Percentiles rank a stretch among this genome's conserved stretches.
These are phyloP conservation scores for Friedmanniomyces simplex DNA, from an alignment of 495 filamentous ascomycete genomes.

Conservation along the genomic window DNA sequence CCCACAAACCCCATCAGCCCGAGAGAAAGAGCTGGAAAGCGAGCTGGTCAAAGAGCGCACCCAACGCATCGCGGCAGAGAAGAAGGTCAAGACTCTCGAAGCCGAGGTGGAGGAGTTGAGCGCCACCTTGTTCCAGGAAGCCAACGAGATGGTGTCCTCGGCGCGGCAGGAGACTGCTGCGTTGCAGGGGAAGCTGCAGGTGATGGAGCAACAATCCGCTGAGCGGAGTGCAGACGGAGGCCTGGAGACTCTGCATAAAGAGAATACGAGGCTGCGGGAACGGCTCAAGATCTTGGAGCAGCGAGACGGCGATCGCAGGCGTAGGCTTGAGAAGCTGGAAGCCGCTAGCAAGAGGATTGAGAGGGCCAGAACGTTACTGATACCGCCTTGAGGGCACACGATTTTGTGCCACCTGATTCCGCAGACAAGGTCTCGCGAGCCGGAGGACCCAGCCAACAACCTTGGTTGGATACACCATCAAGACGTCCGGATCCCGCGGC, in stretches of 20 bases:
- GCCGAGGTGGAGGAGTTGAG: constrained; percentile 84
- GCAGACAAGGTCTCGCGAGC: too few relatives aligned
- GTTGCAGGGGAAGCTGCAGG: constrained; percentile 57
- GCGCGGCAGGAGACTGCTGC: constrained; percentile 71
- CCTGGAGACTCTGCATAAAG: constrained; percentile 63
- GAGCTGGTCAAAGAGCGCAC: constrained; percentile 59
- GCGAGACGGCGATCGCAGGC: constrained; percentile 63
- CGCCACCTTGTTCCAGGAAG: constrained; percentile 77
- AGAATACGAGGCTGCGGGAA: constrained; percentile 67
- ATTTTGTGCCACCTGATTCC: too few relatives aligned
- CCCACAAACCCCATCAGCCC: constrained; percentile 26
- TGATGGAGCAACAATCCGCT: constrained; percentile 54
- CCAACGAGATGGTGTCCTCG: constrained; percentile 93
- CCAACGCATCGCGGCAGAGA: constrained; percentile 65
- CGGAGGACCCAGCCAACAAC: too few relatives aligned
- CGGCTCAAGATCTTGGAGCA: constrained; percentile 53
- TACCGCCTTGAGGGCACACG: constrained; percentile 16
- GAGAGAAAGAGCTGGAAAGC: constrained; percentile 49
- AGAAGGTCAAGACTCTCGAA: constrained; percentile 55
- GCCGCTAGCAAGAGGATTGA: constrained; percentile 44
- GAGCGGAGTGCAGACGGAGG: constrained; percentile 48
- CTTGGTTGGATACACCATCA: too few relatives aligned
- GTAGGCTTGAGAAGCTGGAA: constrained; percentile 55
- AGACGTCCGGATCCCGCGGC: too few relatives aligned
- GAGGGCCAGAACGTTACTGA: constrained; percentile 53